A percentile compares a stretch with the other conserved stretches of the same genome.
Evolutionary conservation across 345 rosid species (phyloP).

Genomic region (Ceriops zippeliana): DNA sequence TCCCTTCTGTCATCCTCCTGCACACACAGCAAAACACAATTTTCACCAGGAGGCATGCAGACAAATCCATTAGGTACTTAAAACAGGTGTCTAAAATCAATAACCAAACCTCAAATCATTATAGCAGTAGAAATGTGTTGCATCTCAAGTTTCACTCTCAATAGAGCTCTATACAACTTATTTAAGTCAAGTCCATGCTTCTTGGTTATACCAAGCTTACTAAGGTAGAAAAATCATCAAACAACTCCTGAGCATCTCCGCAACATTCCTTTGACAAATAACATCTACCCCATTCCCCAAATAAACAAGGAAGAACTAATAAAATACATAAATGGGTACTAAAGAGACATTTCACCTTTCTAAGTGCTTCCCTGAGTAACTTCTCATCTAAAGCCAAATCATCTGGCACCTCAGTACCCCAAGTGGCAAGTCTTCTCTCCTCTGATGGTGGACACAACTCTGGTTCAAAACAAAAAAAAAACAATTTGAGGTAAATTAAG

Average conservation of each 20-base stretch:
- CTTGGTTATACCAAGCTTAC: too few species aligned
- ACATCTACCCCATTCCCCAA: not conserved
- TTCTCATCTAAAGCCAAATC: conserved; percentile 62
- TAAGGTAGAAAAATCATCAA: too few species aligned
- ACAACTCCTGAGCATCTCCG: too few species aligned
- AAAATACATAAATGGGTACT: not conserved
- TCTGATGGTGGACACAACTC: conserved; percentile 41
- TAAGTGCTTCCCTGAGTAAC: conserved; percentile 56
- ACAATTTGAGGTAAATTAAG: not conserved
- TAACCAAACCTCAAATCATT: not conserved
- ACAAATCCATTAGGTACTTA: not conserved
- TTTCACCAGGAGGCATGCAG: not conserved
- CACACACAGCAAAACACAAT: not conserved
- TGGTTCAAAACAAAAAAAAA: conserved; percentile 10
- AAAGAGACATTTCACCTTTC: conserved; percentile 40
- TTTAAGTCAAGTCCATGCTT: too few species aligned
- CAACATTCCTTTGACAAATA: too few species aligned
- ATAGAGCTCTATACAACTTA: too few species aligned
- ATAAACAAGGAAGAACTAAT: not conserved
- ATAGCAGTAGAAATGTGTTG: too few species aligned
- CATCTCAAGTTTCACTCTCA: too few species aligned
- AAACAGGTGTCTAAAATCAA: not conserved
- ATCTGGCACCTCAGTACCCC: conserved; percentile 77
- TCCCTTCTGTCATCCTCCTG: conserved; percentile 49
- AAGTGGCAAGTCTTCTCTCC: conserved; percentile 62